Percentiles rank a stretch among this genome's conserved stretches.
These are phyloP conservation scores for Termitomyces sp. DNA, from an alignment of 768 basidiomycete genomes.

Conservation along the genomic window DNA sequence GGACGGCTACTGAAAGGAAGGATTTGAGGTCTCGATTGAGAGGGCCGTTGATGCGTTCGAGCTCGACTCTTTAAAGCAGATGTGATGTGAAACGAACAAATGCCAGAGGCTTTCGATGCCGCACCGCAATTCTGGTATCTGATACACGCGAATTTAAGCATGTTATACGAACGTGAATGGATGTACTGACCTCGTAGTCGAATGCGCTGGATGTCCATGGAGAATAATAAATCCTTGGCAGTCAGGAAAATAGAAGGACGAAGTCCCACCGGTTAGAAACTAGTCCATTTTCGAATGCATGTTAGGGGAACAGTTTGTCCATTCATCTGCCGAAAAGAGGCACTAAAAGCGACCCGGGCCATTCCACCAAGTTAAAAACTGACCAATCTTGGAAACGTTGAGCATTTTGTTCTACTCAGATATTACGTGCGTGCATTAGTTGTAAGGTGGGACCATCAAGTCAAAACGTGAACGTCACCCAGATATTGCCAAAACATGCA, in stretches of 20 bases:
- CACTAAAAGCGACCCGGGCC: conserved; percentile 61
- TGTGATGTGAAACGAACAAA: conserved; percentile 2
- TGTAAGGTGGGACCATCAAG: conserved; percentile 71
- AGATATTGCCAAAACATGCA: conserved; percentile 53
- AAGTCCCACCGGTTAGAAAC: conserved; percentile 1
- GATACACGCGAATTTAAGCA: background rate
- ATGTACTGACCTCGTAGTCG: conserved; percentile 2
- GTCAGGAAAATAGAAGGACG: background rate
- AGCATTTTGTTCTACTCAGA: background rate
- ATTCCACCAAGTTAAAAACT: conserved; percentile 75
- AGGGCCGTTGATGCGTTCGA: conserved; percentile 1
- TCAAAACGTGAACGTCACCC: conserved; percentile 79
- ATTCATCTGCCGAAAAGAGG: conserved; percentile 66
- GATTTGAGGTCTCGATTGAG: background rate
- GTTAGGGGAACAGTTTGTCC: conserved; percentile 74
- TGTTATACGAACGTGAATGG: background rate
- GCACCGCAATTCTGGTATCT: conserved; percentile 2
- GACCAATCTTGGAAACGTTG: conserved; percentile 25
- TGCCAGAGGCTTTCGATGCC: background rate
- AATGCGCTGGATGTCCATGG: background rate
- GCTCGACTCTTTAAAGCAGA: background rate
- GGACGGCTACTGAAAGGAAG: background rate
- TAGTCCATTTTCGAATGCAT: conserved; percentile 22
- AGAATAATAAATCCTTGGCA: background rate
- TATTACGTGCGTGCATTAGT: conserved; percentile 60